These are phyloP conservation scores for Nadsonia fulvescens DNA, from an alignment of 805 yeast genomes.

Conservation along the genomic window DNA sequence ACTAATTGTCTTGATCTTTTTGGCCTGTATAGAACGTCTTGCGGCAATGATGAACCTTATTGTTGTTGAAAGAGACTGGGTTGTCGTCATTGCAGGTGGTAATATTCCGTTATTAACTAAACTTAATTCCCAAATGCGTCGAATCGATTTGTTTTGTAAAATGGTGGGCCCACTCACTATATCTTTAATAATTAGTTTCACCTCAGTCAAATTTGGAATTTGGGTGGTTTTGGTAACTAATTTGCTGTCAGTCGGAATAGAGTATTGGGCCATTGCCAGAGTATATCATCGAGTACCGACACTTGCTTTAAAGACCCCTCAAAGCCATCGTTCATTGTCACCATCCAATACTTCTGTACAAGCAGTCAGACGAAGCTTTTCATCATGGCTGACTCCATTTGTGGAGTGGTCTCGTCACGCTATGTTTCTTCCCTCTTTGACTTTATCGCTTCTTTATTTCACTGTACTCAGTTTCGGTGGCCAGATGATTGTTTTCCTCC, in stretches of 20 bases:
- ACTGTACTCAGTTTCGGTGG: constrained; percentile 24
- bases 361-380: too few relatives aligned
- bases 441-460: constrained; percentile 17
- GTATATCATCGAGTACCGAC: constrained; percentile 21
- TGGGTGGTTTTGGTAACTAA: constrained; percentile 16
- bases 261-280: constrained; percentile 19
- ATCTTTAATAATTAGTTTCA: constrained; percentile 16
- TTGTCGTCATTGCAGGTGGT: constrained; percentile 19
- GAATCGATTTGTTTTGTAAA: constrained; percentile 24
- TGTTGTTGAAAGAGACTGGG: constrained; percentile 26
- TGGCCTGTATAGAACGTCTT: constrained; percentile 21
- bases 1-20: constrained; percentile 12
- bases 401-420: too few relatives aligned
- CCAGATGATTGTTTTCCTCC: constrained; percentile 21
- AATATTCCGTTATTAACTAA: too few relatives aligned
- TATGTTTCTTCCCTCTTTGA: constrained; percentile 17
- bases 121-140: constrained; percentile 21
- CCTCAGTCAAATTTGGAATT: constrained; percentile 14
- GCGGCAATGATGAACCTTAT: constrained; percentile 20
- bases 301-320: too few relatives aligned
- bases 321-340: too few relatives aligned
- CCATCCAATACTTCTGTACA: constrained; percentile 3
- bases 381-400: too few relatives aligned
- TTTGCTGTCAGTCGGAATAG: constrained; percentile 17
- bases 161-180: constrained; percentile 22